These are phyloP conservation scores for Auriscalpium microsporum DNA, from an alignment of 768 basidiomycete species.

Conservation along the genomic window DNA sequence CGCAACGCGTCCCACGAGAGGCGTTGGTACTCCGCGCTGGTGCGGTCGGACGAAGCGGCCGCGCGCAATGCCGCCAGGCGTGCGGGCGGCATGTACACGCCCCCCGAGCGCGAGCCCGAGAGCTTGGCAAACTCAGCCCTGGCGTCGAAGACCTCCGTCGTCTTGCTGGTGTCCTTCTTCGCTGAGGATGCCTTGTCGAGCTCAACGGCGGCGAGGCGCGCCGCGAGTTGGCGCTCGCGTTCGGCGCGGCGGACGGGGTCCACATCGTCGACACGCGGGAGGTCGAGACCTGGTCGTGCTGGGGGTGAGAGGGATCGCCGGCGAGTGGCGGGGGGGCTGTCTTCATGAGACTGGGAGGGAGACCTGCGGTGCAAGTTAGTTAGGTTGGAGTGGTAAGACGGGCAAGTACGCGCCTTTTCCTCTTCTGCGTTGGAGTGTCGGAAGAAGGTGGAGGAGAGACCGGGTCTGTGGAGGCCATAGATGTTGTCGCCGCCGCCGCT, in stretches of 20 bases:
- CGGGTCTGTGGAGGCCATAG: constrained; percentile 6
- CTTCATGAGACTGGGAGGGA: constrained; percentile 24
- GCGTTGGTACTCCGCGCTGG: constrained; percentile 83
- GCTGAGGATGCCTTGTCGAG: constrained; percentile 48
- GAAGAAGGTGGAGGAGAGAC: not conserved
- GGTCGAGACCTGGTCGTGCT: constrained; percentile 24
- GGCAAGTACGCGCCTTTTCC: constrained; percentile 7
- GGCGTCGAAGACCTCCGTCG: constrained; percentile 51
- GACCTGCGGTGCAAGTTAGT: constrained; percentile 18
- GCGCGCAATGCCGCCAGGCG: constrained; percentile 84
- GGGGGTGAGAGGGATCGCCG: constrained; percentile 35
- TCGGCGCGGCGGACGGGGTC: constrained; percentile 71
- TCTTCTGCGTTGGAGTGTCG: constrained; percentile 6
- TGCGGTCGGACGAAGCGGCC: constrained; percentile 74
- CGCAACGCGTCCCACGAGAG: constrained; percentile 96
- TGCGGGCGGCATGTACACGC: constrained; percentile 95
- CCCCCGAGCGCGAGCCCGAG: constrained; percentile 73
- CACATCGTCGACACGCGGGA: constrained; percentile 55
- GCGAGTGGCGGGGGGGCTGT: constrained; percentile 33
- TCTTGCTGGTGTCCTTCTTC: constrained; percentile 21
- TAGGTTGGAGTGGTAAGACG: not conserved
- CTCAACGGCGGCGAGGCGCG: constrained; percentile 59
- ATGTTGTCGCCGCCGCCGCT: not conserved
- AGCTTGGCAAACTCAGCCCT: constrained; percentile 88
- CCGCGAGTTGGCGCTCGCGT: constrained; percentile 72